These are phyloP conservation scores for Boletales sp. DNA, from an alignment of 768 basidiomycete species.

Conservation along the genomic window DNA sequence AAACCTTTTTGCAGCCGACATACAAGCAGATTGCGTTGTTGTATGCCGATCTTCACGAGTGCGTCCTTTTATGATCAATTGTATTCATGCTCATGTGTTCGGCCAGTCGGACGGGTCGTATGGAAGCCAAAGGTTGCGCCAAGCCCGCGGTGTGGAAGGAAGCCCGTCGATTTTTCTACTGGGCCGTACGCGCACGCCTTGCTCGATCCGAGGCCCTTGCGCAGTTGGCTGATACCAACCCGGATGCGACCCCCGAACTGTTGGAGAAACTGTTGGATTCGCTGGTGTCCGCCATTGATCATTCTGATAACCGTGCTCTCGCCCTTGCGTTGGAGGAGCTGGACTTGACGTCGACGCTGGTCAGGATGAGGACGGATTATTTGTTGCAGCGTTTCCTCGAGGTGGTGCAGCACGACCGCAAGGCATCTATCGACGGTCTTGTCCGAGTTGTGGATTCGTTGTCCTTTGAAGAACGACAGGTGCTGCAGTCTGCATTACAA, in stretches of 20 bases:
- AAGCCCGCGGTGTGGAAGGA: conserved; percentile 84
- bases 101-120: conserved; percentile 82
- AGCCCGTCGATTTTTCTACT: conserved; percentile 88
- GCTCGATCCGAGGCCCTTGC: conserved; percentile 64
- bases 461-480: conserved; percentile 65
- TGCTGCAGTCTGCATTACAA: conserved; percentile 60
- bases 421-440: conserved; percentile 72
- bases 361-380: conserved; percentile 66
- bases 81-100: conserved; percentile 1
- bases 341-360: conserved; percentile 58
- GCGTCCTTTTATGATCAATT: conserved; percentile 29
- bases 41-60: conserved; percentile 97
- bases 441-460: conserved; percentile 69
- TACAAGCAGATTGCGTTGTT: conserved; percentile 93
- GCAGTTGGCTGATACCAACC: conserved; percentile 65
- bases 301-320: conserved; percentile 51
- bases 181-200: conserved; percentile 83
- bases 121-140: conserved; percentile 97
- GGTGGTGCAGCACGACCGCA: conserved; percentile 69
- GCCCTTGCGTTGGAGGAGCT: conserved; percentile 69
- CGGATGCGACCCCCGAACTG: conserved; percentile 64
- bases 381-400: conserved; percentile 64
- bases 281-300: conserved; percentile 52
- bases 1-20: conserved; percentile 77
- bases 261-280: conserved; percentile 61